A percentile compares a stretch with the other conserved stretches of the same genome.
Evolutionary conservation across 1,139 yeast genomes (phyloP).

Genomic region (Candida mesenterica): DNA sequence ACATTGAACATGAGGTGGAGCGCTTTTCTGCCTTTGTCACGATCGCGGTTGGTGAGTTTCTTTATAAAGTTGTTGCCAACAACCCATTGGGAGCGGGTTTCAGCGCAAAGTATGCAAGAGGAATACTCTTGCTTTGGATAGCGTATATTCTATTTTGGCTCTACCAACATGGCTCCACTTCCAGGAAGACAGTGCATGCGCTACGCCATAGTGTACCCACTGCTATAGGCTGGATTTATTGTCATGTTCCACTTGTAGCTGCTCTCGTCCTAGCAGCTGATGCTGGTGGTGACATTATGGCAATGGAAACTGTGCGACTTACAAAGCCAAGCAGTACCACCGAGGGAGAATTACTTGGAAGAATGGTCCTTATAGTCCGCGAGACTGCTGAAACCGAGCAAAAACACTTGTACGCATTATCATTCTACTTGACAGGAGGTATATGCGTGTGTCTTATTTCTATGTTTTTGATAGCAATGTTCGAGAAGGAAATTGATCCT

Average conservation of each 20-base stretch:
- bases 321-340: constrained; percentile 5
- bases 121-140: constrained; percentile 45
- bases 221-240: constrained; percentile 48
- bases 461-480: constrained; percentile 35
- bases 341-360: neutral
- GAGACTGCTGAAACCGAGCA: constrained; percentile 25
- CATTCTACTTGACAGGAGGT: constrained; percentile 52
- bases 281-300: constrained; percentile 54
- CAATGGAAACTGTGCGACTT: constrained; percentile 14
- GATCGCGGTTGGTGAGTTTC: constrained; percentile 65
- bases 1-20: constrained; percentile 68
- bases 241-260: constrained; percentile 55
- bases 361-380: constrained; percentile 4
- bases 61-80: constrained; percentile 52
- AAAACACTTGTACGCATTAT: constrained; percentile 31
- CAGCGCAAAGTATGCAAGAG: constrained; percentile 45
- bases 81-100: constrained; percentile 51
- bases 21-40: constrained; percentile 57
- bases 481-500: constrained; percentile 41
- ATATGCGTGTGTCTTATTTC: constrained; percentile 39
- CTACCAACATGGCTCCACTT: constrained; percentile 55
- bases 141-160: constrained; percentile 55
- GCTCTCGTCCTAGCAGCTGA: constrained; percentile 58
- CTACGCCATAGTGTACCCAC: constrained; percentile 47
- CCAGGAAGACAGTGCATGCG: constrained; percentile 51